These are phyloP conservation scores for Aspergillus sp. DNA, from an alignment of 2,329 filamentous ascomycete genomes.

Conservation along the genomic window DNA sequence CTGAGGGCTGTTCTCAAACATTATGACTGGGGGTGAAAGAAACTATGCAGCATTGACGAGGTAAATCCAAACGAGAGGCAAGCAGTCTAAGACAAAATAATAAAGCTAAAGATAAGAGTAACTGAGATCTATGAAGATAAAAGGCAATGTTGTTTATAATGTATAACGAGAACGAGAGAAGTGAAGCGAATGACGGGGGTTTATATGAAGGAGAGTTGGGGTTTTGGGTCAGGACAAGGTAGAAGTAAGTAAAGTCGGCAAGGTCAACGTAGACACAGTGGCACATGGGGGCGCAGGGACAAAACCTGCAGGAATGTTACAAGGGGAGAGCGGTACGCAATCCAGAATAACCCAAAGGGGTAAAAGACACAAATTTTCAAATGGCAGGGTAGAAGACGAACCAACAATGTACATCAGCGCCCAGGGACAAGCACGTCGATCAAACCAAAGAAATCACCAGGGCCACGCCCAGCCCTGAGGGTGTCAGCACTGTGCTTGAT, in stretches of 20 bases:
- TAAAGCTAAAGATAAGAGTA: not conserved
- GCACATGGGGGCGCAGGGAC: constrained; percentile 5
- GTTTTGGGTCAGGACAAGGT: not conserved
- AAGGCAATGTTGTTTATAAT: not conserved
- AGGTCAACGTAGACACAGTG: constrained; percentile 10
- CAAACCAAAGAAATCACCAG: constrained; percentile 1
- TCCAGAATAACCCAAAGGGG: constrained; percentile 5
- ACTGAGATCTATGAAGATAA: not conserved
- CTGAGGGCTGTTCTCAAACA: constrained; percentile 19
- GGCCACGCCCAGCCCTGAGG: not conserved
- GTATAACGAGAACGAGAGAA: not conserved
- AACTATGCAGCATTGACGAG: not conserved
- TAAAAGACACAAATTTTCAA: constrained; percentile 1
- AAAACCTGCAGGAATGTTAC: not conserved
- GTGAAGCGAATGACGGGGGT: constrained; percentile 1
- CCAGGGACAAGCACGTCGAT: constrained; percentile 5
- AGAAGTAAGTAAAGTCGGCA: constrained; percentile 3
- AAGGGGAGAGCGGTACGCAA: constrained; percentile 3
- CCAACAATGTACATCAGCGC: not conserved
- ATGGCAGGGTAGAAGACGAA: not conserved
- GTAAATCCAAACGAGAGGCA: not conserved
- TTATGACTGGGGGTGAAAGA: constrained; percentile 6
- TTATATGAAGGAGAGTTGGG: constrained; percentile 1
- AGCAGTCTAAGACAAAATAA: not conserved
- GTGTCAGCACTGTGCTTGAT: not conserved